Percentiles rank a stretch among this genome's conserved stretches.
These are phyloP conservation scores for Paracamarosporium sp. DNA, from an alignment of 2,329 filamentous ascomycete genomes.

Conservation along the genomic window DNA sequence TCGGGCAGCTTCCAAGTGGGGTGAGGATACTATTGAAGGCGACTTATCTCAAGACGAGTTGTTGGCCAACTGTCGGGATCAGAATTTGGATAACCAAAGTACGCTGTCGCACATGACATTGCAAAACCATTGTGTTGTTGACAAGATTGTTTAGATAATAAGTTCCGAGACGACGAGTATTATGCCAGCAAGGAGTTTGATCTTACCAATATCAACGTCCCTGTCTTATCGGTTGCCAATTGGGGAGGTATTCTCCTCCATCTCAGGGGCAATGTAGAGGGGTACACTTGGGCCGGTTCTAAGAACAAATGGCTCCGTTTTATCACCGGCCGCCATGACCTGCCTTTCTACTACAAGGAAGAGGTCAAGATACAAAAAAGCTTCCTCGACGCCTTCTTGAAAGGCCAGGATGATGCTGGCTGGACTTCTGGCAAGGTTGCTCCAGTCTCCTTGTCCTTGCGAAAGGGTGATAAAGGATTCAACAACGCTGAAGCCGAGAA, in stretches of 20 bases:
- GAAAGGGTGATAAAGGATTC: conserved; percentile 71
- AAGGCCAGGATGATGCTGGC: conserved; percentile 67
- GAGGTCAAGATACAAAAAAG: conserved; percentile 71
- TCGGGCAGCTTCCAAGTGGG: conserved; percentile 60
- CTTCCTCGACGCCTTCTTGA: conserved; percentile 75
- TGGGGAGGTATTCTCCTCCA: conserved; percentile 76
- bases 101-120: no score
- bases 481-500: conserved; percentile 69
- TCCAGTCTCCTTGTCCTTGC: conserved; percentile 65
- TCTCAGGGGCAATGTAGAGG: conserved; percentile 72
- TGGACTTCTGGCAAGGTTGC: conserved; percentile 68
- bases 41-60: conserved; percentile 62
- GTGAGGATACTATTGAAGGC: conserved; percentile 64
- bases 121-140: no score
- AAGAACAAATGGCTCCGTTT: conserved; percentile 72
- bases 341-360: conserved; percentile 75
- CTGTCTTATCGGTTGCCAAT: conserved; percentile 71
- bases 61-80: conserved; percentile 52
- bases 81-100: no score
- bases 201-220: conserved; percentile 70
- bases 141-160: conserved; percentile 48
- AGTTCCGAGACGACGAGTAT: conserved; percentile 68
- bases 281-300: conserved; percentile 68
- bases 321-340: conserved; percentile 73
- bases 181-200: conserved; percentile 71